Evolutionary conservation across 1,284 basidiomycete genomes (phyloP).

Genomic region (Hortiboletus rubellus): DNA sequence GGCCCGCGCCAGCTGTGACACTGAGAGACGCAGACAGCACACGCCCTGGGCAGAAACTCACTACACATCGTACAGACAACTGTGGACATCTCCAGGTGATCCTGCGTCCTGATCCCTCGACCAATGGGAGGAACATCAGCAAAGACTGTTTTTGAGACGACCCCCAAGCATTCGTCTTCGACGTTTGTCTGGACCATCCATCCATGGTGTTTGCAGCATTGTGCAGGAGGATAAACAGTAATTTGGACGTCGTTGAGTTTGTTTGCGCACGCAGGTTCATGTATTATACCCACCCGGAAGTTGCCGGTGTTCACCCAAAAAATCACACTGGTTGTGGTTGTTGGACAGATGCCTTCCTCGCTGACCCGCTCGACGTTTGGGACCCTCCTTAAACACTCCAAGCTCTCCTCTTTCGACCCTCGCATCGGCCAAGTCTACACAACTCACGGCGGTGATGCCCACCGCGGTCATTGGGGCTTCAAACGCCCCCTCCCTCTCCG

Average conservation of each 20-base stretch:
- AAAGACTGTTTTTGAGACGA: conserved; percentile 85
- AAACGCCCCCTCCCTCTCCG: conserved; percentile 72
- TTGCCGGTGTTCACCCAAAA: conserved; percentile 24
- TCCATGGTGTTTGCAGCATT: conserved; percentile 46
- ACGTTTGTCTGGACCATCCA: conserved; percentile 87
- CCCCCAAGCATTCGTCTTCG: conserved; percentile 55
- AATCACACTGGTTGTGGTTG: not conserved
- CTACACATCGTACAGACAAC: conserved; percentile 20
- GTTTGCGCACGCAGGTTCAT: conserved; percentile 14
- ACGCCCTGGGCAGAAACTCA: conserved; percentile 12
- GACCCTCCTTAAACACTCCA: conserved; percentile 69
- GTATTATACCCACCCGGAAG: conserved; percentile 20
- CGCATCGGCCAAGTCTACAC: conserved; percentile 71
- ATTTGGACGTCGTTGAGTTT: conserved; percentile 64
- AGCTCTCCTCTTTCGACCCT: conserved; percentile 76
- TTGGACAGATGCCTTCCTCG: conserved; percentile 34
- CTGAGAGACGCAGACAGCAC: conserved; percentile 4
- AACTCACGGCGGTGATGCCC: conserved; percentile 61
- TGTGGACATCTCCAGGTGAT: conserved; percentile 82
- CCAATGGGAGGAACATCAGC: conserved; percentile 83
- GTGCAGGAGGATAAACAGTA: conserved; percentile 65
- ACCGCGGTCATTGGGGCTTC: conserved; percentile 76
- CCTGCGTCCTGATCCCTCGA: conserved; percentile 84
- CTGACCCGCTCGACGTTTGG: conserved; percentile 63
- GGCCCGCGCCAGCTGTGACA: too few species aligned